phyloP scores from a whole-genome alignment of 2,329 filamentous ascomycete species.

The Stagonosporopsis cucurbitacearum region DNA sequence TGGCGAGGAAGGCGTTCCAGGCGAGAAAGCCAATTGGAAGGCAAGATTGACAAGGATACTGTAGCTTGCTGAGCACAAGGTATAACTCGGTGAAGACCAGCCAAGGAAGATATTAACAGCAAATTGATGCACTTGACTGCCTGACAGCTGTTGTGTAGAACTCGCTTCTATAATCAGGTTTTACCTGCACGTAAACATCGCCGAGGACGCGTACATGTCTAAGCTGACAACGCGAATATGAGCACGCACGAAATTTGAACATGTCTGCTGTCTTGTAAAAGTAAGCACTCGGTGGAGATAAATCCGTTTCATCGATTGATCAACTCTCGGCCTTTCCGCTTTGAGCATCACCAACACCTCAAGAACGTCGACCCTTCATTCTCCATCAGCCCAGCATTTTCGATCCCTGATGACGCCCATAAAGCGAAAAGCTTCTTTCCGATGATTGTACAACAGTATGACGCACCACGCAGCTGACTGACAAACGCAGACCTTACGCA shows the following conservation, averaged over 20 bases:
- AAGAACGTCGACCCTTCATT: neutral
- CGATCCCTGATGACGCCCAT: conserved; percentile 1
- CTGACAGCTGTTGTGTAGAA: neutral
- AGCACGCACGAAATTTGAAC: neutral
- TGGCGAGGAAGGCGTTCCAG: conserved; percentile 23
- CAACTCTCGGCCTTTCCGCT: neutral
- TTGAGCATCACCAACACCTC: neutral
- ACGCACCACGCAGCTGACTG: conserved; percentile 9
- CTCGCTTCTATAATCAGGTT: neutral
- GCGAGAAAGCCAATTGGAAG: conserved; percentile 46
- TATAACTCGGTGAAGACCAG: neutral
- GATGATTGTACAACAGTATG: conserved; percentile 3
- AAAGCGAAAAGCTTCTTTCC: conserved; percentile 3
- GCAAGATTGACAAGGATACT: conserved; percentile 42
- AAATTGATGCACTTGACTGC: neutral
- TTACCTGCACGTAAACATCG: neutral
- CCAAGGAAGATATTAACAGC: neutral
- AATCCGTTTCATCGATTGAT: conserved; percentile 7
- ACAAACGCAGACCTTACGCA: conserved; percentile 5
- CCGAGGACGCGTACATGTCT: conserved; percentile 1
- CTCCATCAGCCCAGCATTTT: neutral
- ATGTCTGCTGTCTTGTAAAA: neutral
- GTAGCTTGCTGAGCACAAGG: conserved; percentile 21
- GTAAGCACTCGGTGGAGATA: neutral
- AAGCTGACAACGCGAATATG: conserved; percentile 2